phyloP scores from a whole-genome alignment of 83 land plant species.

The Thuja plicata region DNA sequence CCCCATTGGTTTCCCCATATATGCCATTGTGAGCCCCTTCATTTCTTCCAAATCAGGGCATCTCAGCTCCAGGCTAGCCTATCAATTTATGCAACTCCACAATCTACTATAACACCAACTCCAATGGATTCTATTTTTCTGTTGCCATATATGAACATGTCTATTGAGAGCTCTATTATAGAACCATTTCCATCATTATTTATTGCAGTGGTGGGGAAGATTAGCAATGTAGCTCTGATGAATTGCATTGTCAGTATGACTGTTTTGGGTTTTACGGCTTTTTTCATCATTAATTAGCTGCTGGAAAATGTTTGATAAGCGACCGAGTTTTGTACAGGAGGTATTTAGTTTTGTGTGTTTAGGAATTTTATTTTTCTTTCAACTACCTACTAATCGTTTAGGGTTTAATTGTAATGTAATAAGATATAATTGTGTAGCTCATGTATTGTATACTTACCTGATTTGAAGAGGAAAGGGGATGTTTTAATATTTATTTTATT shows the following conservation, averaged over 20 bases:
- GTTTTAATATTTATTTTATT: too few species aligned
- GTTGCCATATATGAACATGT: not conserved
- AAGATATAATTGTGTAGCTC: too few species aligned
- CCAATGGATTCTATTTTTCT: not conserved
- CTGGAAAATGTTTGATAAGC: not conserved
- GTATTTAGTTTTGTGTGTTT: not conserved
- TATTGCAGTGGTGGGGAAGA: not conserved
- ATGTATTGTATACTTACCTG: too few species aligned
- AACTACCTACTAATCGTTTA: not conserved
- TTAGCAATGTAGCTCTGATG: not conserved
- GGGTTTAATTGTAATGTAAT: not conserved
- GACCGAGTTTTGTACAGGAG: not conserved
- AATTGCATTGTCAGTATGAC: not conserved
- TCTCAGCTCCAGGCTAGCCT: too few species aligned
- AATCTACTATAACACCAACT: too few species aligned
- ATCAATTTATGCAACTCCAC: too few species aligned
- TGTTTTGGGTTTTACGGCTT: not conserved
- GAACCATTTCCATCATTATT: not conserved
- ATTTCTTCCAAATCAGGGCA: too few species aligned
- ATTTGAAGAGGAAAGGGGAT: too few species aligned
- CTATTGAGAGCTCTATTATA: too few species aligned
- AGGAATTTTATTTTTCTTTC: not conserved
- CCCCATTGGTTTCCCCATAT: too few species aligned
- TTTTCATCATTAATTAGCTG: not conserved
- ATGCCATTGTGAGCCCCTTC: too few species aligned